phyloP scores from a whole-genome alignment of 495 filamentous ascomycete species.

The Talaromyces stipitatus region DNA sequence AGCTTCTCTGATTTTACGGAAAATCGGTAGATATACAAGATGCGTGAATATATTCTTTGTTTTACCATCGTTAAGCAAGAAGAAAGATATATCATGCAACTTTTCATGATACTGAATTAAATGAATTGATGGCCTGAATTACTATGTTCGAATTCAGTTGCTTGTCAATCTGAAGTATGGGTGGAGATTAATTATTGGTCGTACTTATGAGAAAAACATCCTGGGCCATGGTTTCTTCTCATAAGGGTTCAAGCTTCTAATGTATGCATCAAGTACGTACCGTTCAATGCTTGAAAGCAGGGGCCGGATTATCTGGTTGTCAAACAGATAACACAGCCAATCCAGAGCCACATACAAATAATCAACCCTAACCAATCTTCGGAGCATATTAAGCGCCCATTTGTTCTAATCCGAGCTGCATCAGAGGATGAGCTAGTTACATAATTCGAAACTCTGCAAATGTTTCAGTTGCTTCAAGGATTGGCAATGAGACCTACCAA shows the following conservation, averaged over 20 bases:
- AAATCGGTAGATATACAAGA: background rate
- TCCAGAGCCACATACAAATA: background rate
- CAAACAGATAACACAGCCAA: background rate
- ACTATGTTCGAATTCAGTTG: background rate
- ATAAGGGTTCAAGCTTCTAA: background rate
- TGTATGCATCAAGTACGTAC: background rate
- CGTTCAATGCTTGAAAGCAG: background rate
- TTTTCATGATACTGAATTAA: background rate
- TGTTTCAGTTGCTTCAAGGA: background rate
- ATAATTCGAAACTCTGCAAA: background rate
- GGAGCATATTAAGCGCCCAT: background rate
- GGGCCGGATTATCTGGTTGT: background rate
- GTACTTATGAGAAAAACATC: background rate
- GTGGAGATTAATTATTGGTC: background rate
- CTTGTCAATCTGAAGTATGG: background rate
- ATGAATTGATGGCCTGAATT: background rate
- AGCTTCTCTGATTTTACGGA: background rate
- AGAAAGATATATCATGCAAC: background rate
- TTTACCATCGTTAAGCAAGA: background rate
- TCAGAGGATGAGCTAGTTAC: background rate
- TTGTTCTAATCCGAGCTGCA: background rate
- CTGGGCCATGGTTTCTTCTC: background rate
- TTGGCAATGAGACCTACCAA: background rate
- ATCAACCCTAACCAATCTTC: background rate
- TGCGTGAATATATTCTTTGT: too few species aligned